A percentile compares a stretch with the other conserved stretches of the same genome.
Evolutionary conservation across 768 basidiomycete species (phyloP).

Genomic region (Tricholoma hemisulphureum): DNA sequence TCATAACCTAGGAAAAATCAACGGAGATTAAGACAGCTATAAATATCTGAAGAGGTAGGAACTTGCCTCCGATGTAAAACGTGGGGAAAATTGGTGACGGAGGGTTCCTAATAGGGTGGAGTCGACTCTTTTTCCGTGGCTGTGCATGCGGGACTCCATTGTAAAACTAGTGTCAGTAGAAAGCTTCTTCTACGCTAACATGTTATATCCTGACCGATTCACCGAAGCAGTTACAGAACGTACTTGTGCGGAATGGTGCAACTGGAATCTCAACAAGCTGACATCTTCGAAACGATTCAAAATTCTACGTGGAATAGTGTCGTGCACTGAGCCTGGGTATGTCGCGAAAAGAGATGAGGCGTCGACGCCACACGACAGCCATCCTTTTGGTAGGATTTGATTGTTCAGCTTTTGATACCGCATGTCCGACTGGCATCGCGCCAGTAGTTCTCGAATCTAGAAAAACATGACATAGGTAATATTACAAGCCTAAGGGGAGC

Average conservation of each 20-base stretch:
- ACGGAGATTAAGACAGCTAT: conserved; percentile 19
- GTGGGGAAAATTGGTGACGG: conserved; percentile 74
- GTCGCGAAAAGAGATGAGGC: conserved; percentile 47
- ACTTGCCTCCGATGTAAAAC: conserved; percentile 46
- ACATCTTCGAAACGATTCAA: conserved; percentile 37
- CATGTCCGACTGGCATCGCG: conserved; percentile 37
- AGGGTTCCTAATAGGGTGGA: conserved; percentile 66
- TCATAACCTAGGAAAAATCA: not conserved
- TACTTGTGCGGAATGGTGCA: conserved; percentile 48
- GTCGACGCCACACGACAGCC: conserved; percentile 44
- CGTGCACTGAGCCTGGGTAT: conserved; percentile 28
- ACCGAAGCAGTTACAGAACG: conserved; percentile 13
- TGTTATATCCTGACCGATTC: not conserved
- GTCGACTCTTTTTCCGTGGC: conserved; percentile 22
- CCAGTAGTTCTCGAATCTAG: conserved; percentile 48
- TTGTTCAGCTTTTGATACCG: conserved; percentile 37
- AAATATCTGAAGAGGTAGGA: conserved; percentile 13
- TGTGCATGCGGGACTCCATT: conserved; percentile 39
- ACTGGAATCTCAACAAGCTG: conserved; percentile 29
- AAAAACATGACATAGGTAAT: not conserved
- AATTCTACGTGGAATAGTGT: conserved; percentile 26
- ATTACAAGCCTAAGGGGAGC: not conserved
- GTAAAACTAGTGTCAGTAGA: conserved; percentile 43
- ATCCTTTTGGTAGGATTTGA: conserved; percentile 45
- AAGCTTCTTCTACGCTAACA: conserved; percentile 43